Evolutionary conservation across 2,329 filamentous ascomycete species (phyloP), one percentile per base, ranked within the genome.

Genomic region (Zopfia rhizophila): DNA sequence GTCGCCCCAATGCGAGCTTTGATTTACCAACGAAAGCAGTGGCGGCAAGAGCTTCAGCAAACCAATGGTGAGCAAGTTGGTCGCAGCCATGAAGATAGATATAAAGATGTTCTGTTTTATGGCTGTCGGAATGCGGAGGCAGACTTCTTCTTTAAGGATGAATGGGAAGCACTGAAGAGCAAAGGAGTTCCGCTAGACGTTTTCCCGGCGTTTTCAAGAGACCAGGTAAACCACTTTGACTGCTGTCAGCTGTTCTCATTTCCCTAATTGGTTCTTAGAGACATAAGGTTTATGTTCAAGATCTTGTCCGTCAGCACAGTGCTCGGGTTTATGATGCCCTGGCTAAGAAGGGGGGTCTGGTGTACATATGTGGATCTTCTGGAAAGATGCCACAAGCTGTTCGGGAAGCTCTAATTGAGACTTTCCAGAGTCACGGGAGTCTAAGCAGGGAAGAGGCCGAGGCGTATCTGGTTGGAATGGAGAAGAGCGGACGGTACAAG

Each of bases 1-100:
- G 77, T 97, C 22, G 93, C 92, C 0, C 92, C 93, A 0, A 85
- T 96, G 61, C 85, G 92, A 3, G 84, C 88, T 4, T 79, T 97
- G 56, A 79, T 94, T n/a, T 86, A 88, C 66, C 87, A 95, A 56
- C 87, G 91, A 18, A 60, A 68, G 14, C 43, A 56, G 7, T 78
- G 75, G 74, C 61, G 69, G 14, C 38, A 62, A 10, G 51, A 70
- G 27, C n/a, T 23, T 1, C 22, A 41, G 25, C 29, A 29, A 14
- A n/a, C 21, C 2, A 25, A 29, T 1, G 28, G 38, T 12, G 19
- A 53, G 11, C 47, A 22, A 22, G 25, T 4, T 39, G 64, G 14
- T 13, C 12, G 29, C 6, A n/a, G n/a, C n/a, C n/a, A n/a, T n/a
- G n/a, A n/a, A n/a, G n/a, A n/a, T n/a, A n/a, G n/a, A n/a, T n/a